Percentiles rank a stretch among this genome's conserved stretches.
Evolutionary conservation across 1,284 basidiomycete genomes (phyloP).

Genomic region (Apiotrichum sp.): DNA sequence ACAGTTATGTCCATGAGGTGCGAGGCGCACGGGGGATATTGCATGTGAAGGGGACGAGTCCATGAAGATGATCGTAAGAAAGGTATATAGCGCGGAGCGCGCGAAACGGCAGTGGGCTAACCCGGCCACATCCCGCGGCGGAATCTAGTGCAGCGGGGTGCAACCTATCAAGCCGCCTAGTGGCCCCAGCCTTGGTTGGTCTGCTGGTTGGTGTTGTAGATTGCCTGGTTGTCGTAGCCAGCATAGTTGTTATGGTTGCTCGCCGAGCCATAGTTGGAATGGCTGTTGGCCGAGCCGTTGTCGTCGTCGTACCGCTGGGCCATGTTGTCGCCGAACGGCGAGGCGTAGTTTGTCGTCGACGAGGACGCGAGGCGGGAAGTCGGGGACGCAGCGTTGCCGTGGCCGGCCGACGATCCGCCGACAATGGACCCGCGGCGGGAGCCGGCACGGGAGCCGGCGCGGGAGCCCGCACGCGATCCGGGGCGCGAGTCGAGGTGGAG

Average conservation of each 20-base stretch:
- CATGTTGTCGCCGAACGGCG: slow-evolving; percentile 13
- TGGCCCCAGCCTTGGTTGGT: neutral
- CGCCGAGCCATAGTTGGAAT: slow-evolving; percentile 3
- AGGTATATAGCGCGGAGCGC: too few species aligned
- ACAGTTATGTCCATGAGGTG: too few species aligned
- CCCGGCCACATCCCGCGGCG: too few species aligned
- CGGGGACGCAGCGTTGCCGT: neutral
- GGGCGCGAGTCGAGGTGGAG: slow-evolving; percentile 23
- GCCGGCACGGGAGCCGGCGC: slow-evolving; percentile 10
- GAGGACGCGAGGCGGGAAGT: neutral
- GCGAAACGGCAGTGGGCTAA: too few species aligned
- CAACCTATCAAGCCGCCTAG: neutral
- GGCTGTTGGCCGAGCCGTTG: neutral
- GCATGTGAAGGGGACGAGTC: too few species aligned
- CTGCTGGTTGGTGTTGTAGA: neutral
- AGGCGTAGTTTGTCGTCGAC: slow-evolving; percentile 4
- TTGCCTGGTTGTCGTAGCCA: neutral
- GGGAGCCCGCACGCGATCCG: slow-evolving; percentile 11
- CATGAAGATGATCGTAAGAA: too few species aligned
- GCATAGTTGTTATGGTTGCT: neutral
- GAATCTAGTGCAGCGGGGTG: too few species aligned
- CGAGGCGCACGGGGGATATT: too few species aligned
- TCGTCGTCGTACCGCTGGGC: neutral
- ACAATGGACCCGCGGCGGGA: slow-evolving; percentile 10
- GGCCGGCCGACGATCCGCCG: slow-evolving; percentile 3